phyloP scores from a whole-genome alignment of 2,329 filamentous ascomycete genomes.

The Cryphonectria naterciae region DNA sequence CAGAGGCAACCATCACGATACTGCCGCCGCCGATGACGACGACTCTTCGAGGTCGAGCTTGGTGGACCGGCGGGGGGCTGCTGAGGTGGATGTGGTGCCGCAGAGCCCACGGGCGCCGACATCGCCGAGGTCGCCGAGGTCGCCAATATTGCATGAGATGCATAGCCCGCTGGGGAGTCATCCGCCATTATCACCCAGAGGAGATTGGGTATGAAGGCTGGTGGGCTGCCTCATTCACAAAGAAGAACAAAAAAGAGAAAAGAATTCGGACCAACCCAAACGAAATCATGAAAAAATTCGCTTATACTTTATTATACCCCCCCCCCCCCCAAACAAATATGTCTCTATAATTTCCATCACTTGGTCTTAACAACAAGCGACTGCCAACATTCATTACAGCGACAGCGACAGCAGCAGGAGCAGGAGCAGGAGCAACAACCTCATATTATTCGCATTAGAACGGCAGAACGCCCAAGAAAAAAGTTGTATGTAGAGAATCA shows the following conservation, averaged over 20 bases:
- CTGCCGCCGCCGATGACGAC: constrained; percentile 2
- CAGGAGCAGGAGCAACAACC: neutral
- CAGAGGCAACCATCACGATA: neutral
- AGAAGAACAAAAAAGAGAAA: neutral
- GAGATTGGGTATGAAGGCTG: constrained; percentile 19
- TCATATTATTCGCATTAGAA: neutral
- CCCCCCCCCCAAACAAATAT: neutral
- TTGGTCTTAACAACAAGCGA: neutral
- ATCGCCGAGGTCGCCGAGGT: neutral
- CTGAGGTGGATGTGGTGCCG: neutral
- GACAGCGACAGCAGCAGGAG: neutral
- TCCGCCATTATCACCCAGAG: constrained; percentile 17
- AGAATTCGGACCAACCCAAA: neutral
- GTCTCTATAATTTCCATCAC: neutral
- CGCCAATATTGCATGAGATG: neutral
- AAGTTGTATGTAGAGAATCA: neutral
- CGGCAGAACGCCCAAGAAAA: neutral
- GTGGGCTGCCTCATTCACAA: neutral
- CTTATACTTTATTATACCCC: neutral
- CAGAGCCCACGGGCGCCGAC: neutral
- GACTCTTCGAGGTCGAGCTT: constrained; percentile 5
- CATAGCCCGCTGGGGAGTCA: constrained; percentile 25
- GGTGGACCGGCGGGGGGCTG: neutral
- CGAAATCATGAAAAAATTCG: neutral
- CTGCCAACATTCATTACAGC: neutral